Evolutionary conservation across 1,284 basidiomycete genomes (phyloP).

Genomic region (Apiotrichum mycotoxinovorans): DNA sequence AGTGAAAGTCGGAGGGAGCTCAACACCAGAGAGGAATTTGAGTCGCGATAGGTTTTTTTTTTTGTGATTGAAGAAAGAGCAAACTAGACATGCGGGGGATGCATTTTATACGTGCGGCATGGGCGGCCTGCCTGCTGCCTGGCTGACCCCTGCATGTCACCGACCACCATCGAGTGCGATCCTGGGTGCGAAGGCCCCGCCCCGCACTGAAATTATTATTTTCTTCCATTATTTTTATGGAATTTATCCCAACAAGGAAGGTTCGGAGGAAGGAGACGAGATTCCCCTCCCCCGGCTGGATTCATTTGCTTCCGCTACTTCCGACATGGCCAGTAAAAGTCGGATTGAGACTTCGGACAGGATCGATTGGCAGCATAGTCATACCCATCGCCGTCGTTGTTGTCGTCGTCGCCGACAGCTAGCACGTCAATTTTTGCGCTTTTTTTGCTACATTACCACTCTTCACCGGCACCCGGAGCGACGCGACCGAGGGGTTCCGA

Average conservation of each 20-base stretch:
- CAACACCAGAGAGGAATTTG: conserved; percentile 30
- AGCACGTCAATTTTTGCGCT: too few relatives aligned
- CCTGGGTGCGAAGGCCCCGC: not conserved
- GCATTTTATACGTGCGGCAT: conserved; percentile 7
- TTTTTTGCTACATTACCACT: not conserved
- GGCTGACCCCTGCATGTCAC: too few relatives aligned
- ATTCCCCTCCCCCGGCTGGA: not conserved
- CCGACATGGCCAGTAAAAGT: not conserved
- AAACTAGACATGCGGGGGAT: not conserved
- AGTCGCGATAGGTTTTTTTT: conserved; percentile 25
- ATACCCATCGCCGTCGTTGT: not conserved
- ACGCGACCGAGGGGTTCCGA: not conserved
- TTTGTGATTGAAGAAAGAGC: conserved; percentile 23
- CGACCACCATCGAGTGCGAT: too few relatives aligned
- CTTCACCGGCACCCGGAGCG: not conserved
- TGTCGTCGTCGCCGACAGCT: not conserved
- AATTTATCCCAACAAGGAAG: not conserved
- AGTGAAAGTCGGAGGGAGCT: conserved; percentile 19
- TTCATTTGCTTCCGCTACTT: not conserved
- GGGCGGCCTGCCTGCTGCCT: too few relatives aligned
- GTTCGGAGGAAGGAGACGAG: not conserved
- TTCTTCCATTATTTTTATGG: too few relatives aligned
- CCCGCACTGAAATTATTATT: not conserved
- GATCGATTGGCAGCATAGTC: not conserved
- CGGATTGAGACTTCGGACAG: not conserved